Percentiles rank a stretch among this genome's conserved stretches.
These are phyloP conservation scores for Neofusicoccum sp. DNA, from an alignment of 2,329 filamentous ascomycete species.

Conservation along the genomic window DNA sequence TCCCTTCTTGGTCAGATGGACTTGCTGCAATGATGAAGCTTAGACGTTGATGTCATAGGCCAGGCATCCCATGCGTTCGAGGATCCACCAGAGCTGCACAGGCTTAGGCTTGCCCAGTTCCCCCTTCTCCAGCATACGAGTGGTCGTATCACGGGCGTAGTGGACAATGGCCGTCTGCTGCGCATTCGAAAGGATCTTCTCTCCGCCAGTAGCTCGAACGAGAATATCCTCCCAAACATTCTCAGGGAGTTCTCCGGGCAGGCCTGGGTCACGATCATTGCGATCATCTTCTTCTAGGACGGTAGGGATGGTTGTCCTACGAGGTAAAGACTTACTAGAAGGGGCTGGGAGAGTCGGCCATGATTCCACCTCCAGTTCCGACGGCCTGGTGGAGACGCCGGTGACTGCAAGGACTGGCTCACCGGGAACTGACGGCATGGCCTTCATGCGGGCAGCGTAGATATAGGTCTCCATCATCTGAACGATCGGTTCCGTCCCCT, in stretches of 20 bases:
- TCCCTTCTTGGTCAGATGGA: neutral
- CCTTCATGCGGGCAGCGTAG: neutral
- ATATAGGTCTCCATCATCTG: slow-evolving; percentile 12
- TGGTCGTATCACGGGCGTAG: slow-evolving; percentile 36
- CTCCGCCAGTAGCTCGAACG: slow-evolving; percentile 26
- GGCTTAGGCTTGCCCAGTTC: slow-evolving; percentile 38
- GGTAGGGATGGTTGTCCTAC: neutral
- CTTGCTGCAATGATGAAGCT: neutral
- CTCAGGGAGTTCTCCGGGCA: slow-evolving; percentile 33
- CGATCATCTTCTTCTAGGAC: slow-evolving; percentile 1
- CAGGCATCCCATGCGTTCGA: slow-evolving; percentile 43
- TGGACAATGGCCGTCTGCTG: slow-evolving; percentile 36
- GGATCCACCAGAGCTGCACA: slow-evolving; percentile 41
- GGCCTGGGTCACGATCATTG: slow-evolving; percentile 25
- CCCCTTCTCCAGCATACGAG: slow-evolving; percentile 28
- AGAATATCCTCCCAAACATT: slow-evolving; percentile 37
- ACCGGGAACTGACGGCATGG: neutral
- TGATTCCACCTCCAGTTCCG: neutral
- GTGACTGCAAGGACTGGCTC: neutral
- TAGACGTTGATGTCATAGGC: slow-evolving; percentile 32
- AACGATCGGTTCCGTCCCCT: slow-evolving; percentile 13
- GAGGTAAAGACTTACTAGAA: neutral
- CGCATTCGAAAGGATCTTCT: slow-evolving; percentile 33
- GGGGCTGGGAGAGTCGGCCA: neutral
- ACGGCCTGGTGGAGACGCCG: neutral